Percentiles rank a stretch among this genome's conserved stretches.
phyloP scores from a whole-genome alignment of 768 basidiomycete genomes.

The Collybia sordida region DNA sequence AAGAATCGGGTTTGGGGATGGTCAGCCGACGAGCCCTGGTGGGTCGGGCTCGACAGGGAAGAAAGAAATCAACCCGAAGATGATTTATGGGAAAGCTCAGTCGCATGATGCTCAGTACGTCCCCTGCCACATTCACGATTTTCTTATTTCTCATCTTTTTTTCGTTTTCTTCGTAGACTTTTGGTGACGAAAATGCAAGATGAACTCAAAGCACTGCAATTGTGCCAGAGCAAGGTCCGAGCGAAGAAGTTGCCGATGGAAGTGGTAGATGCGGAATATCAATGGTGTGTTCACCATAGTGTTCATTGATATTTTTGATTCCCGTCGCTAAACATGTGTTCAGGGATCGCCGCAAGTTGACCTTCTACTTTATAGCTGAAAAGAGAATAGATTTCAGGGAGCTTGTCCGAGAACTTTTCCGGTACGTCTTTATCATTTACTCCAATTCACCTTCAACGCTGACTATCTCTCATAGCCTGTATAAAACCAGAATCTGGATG shows the following conservation, averaged over 20 bases:
- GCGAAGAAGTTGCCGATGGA: constrained; percentile 98
- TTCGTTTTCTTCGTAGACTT: constrained; percentile 44
- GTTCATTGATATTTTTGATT: neutral
- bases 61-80: constrained; percentile 96
- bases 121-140: constrained; percentile 5
- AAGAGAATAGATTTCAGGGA: constrained; percentile 96
- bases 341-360: constrained; percentile 97
- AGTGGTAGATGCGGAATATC: constrained; percentile 97
- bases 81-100: constrained; percentile 89
- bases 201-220: constrained; percentile 86
- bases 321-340: neutral
- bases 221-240: constrained; percentile 89
- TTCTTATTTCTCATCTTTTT: constrained; percentile 4
- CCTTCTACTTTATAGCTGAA: constrained; percentile 97
- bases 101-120: constrained; percentile 75
- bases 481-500: constrained; percentile 97
- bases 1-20: constrained; percentile 34
- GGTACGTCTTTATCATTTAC: constrained; percentile 42
- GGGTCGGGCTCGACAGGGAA: constrained; percentile 40
- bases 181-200: constrained; percentile 84
- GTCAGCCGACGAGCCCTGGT: constrained; percentile 31
- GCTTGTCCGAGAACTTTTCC: constrained; percentile 91
- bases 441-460: neutral
- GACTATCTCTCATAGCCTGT: constrained; percentile 48
- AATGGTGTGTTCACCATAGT: constrained; percentile 63